Base-by-base conservation (phyloP, 352 stramenopile species). In the Peronospora farinosa region DNA sequence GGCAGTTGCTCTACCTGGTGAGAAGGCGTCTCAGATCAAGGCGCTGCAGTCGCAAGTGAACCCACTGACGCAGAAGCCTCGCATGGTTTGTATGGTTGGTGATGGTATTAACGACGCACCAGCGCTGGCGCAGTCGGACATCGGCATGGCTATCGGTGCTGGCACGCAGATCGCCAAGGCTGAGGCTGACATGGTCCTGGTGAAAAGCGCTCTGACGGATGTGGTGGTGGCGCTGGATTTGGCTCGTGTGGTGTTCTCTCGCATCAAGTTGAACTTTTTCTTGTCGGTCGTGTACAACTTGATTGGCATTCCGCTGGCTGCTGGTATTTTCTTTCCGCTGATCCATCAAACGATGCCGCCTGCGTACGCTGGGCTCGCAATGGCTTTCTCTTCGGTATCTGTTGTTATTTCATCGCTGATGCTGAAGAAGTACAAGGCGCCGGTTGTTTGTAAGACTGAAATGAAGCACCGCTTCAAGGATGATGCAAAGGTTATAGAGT, bases 41-140 rank as follows among this genome's bases (percentile, higher is more conserved):
- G 74, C 71, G 5, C 49, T 93, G 19, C 79, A 95, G 60, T 63
- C 63, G 59, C 78, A 74, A 19, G 61, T 86, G 47, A 86, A 83
- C 28, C 71, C 78, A 0, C 10, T 74, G n/a, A 95, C 83, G 1
- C 58, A 74, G 55, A 87, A 80, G 51, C 68, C 81, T 19, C 73
- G 86, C 39, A 75, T 97, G 12, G 69, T 97, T 8, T 88, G 78
- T 33, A 96, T 98, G 79, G 81, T 96, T 41, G 92, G 93, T 17
- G 92, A 98, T 52, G 92, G 93, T 23, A 95, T 98, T 42, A 98
- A 98, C 65, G 95, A 98, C 67, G 92, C 90, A 6, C 92, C 93
- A 9, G 91, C 95, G 1, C 58, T 98, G 8, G 84, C 88, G 6
- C 81, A 96, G 45, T 88, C 92, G 9, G 88, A 98, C 56, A 72